These are phyloP conservation scores for Cercospora sp. DNA, from an alignment of 2,329 filamentous ascomycete species.

Conservation along the genomic window DNA sequence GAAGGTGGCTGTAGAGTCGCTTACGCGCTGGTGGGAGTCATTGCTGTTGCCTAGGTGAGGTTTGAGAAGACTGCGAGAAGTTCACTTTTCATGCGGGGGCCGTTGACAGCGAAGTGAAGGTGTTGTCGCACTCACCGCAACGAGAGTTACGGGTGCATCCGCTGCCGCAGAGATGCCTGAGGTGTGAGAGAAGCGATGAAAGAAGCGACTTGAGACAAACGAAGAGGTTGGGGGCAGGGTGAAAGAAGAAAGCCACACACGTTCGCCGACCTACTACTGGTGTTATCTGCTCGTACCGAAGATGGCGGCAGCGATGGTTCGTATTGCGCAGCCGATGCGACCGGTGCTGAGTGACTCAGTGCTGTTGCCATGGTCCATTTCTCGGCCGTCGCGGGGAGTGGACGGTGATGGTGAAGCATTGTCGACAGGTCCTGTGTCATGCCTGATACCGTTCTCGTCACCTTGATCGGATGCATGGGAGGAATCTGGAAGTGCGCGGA, in stretches of 20 bases:
- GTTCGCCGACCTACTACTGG: neutral
- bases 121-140: conserved; percentile 6
- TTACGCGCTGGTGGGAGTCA: conserved; percentile 8
- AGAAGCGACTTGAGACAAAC: neutral
- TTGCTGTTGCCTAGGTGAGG: neutral
- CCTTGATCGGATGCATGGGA: neutral
- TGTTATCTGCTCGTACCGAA: neutral
- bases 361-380: neutral
- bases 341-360: neutral
- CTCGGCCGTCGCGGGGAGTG: neutral
- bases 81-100: neutral
- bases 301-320: neutral
- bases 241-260: neutral
- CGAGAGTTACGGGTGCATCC: neutral
- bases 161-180: conserved; percentile 3
- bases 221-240: neutral
- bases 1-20: conserved; percentile 5
- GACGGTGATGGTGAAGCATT: neutral
- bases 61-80: neutral
- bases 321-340: neutral
- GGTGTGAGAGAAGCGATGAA: neutral
- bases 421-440: neutral
- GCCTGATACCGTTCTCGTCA: neutral
- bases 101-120: conserved; percentile 5
- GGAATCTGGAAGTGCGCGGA: neutral